Evolutionary conservation across 225 moss, liverwort and hornwort genomes (phyloP).

Genomic region (Ulota crispa): DNA sequence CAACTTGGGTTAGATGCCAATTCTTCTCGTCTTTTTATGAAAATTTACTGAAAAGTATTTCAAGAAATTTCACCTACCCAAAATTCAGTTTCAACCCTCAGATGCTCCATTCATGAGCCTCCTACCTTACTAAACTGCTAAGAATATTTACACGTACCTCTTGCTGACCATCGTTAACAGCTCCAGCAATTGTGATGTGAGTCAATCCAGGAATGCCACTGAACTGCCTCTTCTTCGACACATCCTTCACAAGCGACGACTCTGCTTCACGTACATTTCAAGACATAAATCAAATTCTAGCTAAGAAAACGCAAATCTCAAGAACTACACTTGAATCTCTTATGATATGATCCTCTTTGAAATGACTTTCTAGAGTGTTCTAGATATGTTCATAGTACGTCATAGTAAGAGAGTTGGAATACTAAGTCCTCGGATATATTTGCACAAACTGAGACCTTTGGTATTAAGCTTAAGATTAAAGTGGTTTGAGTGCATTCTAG

Average conservation of each 20-base stretch:
- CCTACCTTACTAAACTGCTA: background rate
- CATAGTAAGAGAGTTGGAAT: too few species aligned
- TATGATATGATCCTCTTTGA: background rate
- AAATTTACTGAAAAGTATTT: too few species aligned
- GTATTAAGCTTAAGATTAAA: background rate
- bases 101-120: too few species aligned
- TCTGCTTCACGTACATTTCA: conserved; percentile 15
- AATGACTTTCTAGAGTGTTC: too few species aligned
- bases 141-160: conserved; percentile 33
- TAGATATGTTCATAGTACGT: background rate
- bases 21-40: too few species aligned
- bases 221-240: conserved; percentile 14
- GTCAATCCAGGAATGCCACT: conserved; percentile 42
- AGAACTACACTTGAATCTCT: background rate
- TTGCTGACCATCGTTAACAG: conserved; percentile 48
- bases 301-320: background rate
- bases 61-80: too few species aligned
- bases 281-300: background rate
- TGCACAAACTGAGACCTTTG: background rate
- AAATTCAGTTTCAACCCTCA: too few species aligned
- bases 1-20: too few species aligned
- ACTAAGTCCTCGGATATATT: too few species aligned
- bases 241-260: conserved; percentile 28
- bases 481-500: background rate
- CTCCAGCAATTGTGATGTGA: conserved; percentile 59